Base-by-base conservation (phyloP, 2,329 filamentous ascomycete genomes). In the Parasarocladium wereldwijsianum region DNA sequence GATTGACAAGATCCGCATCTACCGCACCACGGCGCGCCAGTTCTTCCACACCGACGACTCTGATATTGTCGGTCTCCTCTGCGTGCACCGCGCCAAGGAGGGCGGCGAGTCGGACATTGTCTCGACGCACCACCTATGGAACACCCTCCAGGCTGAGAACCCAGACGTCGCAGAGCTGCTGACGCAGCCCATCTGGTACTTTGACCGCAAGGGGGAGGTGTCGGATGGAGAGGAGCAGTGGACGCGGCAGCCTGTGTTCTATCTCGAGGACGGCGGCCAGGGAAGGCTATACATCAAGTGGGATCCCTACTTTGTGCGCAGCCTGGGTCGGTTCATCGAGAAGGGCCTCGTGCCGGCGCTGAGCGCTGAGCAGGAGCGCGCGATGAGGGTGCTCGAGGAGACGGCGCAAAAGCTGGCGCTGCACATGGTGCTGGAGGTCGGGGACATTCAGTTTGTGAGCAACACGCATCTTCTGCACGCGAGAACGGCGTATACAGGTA, bases 1-100 rank as follows among this genome's bases (percentile, higher is more conserved):
- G 55, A 92, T 84, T 43, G 79, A 92, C 57, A 78, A 76, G 43
- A 83, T 93, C 36, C 76, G 85, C 42, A 93, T 93, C 54, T 93
- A 93, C 60, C 70, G 85, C 38, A 93, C 85, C 3, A 82, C 84
- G 38, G 84, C 83, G 6, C 14, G 46, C 1, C 46, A 50, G 28
- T 46, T 40, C 26, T 47, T 44, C 33, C 84, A 92, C 53, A 69
- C 79, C 27, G 84, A 93, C 47, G 79, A 86, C 48, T 66, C 68
- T 23, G 84, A 93, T 48, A 65, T 92, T 31, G 84, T 93, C 29
- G 84, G 84, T 0, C 61, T 93, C 19, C 63, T 93, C 23, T 93
- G 84, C 55, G 66, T 90, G 31, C 70, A 80, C 31, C 74, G 74
- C 36, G 77, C 82, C 8, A 62, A 76, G 19, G 76, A 84, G 44